Evolutionary conservation across 2,329 filamentous ascomycete species (phyloP).

Genomic region (Colletotrichum brevisporum): DNA sequence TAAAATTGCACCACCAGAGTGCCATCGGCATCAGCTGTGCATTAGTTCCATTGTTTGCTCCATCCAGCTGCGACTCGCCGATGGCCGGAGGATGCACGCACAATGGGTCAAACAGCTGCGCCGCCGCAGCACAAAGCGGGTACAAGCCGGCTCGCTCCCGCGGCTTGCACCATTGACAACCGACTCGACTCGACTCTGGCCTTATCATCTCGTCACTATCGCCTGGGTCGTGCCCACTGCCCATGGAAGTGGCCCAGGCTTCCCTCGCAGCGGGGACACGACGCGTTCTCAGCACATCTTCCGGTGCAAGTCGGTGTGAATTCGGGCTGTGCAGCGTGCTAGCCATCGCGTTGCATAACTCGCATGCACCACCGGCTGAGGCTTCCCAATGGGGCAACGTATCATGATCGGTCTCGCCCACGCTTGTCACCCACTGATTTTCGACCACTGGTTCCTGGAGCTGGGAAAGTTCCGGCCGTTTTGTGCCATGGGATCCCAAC

Average conservation of each 20-base stretch:
- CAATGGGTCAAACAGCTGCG: slow-evolving; percentile 36
- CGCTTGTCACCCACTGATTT: slow-evolving; percentile 28
- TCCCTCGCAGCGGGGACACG: slow-evolving; percentile 14
- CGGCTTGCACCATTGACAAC: slow-evolving; percentile 31
- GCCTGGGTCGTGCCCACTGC: slow-evolving; percentile 12
- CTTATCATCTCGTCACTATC: slow-evolving; percentile 37
- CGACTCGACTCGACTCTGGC: slow-evolving; percentile 28
- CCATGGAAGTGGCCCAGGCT: slow-evolving; percentile 20
- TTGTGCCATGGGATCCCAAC: slow-evolving; percentile 31
- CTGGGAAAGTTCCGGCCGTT: slow-evolving; percentile 25
- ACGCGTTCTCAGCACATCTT: slow-evolving; percentile 33
- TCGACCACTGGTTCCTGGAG: slow-evolving; percentile 29
- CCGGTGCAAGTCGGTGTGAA: slow-evolving; percentile 31
- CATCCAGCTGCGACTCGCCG: slow-evolving; percentile 31
- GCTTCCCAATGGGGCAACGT: slow-evolving; percentile 39
- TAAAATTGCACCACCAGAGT: slow-evolving; percentile 31
- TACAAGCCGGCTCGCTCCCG: slow-evolving; percentile 34
- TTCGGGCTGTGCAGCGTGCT: slow-evolving; percentile 28
- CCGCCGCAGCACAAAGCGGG: slow-evolving; percentile 39
- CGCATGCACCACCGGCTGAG: slow-evolving; percentile 29
- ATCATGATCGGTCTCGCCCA: slow-evolving; percentile 34
- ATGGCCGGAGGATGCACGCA: slow-evolving; percentile 23
- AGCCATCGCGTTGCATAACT: slow-evolving; percentile 41
- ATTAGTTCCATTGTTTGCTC: slow-evolving; percentile 32
- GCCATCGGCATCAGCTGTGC: slow-evolving; percentile 26